Evolutionary conservation across 1,284 basidiomycete species (phyloP), one percentile per base, ranked within the genome.

Genomic region (Gymnopus androsaceus): DNA sequence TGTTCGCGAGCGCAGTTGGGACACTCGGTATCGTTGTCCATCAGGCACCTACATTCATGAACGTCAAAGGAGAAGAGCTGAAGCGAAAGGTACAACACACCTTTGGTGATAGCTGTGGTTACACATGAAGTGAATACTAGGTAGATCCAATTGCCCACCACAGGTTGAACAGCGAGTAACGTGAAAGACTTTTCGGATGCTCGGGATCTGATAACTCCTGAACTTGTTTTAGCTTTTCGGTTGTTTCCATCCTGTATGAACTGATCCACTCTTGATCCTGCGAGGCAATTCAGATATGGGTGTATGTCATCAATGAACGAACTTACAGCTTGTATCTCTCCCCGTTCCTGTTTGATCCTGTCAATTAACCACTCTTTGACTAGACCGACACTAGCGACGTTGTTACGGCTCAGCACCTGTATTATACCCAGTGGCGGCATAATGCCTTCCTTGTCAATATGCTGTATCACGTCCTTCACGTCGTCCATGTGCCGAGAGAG

Each of bases 121-220:
- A 73, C 95, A 99, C 95, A 98, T 97, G 67, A 98, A 99, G 72
- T 99, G 95, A 3, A 98, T 82, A 57, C 85, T 90, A 0, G 96
- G 96, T 17, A 98, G 80, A 69, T 98, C 95, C 57, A 98, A 83
- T 65, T 92, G 90, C 0, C 88, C 92, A 15, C 86, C 82, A 69
- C 97, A 98, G 4, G 87, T 81, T 14, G 92, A 87, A 70, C 96
- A 99, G 37, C 92, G 81, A 3, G 94, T 95, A 62, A 95, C 91
- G 66, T 98, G 95, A 78, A 98, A 97, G 17, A 98, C 90, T 14
- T 87, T 83, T 0, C n/a, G 95, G 92, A 51, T 86, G 82, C 14
- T 83, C 81, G 1, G 84, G 77, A 69, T 95, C 88, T 1, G 87
- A 83, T 12, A 99, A 79, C 34, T 92, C 88, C 33, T 82, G 79